Evolutionary conservation across 2,329 filamentous ascomycete genomes (phyloP), one percentile per base, ranked within the genome.

Genomic region (Penicillium sp.): DNA sequence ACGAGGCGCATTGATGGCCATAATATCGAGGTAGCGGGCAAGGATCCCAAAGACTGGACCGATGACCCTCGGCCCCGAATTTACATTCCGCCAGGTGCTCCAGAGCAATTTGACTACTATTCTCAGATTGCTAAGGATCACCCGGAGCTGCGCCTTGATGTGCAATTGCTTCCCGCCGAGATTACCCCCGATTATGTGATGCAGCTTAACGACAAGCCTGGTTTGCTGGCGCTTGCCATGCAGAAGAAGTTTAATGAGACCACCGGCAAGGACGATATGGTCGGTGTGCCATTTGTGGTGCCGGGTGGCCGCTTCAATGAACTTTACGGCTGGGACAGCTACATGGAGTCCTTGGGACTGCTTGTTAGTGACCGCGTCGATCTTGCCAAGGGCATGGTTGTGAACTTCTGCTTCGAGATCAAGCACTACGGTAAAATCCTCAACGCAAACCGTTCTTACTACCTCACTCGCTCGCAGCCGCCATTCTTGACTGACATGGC

Each of bases 401-500:
- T 84, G 65, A 96, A 99, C 77, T 97, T 97, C 73, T 95, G 91
- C 73, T 99, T 99, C 79, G 96, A 91, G 76, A 97, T 99, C 74
- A 88, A 92, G 72, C 93, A 99, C 75, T 99, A 99, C 71, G 93
- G 92, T 67, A 99, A 97, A 79, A 96, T 99, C 56, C 84, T 97
- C 61, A 99, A 99, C 74, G 94, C 94, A 48, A 99, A 94, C 53
- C 85, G 94, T 34, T 92, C 92, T 1, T 99, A 99, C 79, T 99
- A 99, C 70, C 85, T 99, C 14, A 88, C 86, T 60, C 88, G 94
- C 54, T 97, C 94, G 2, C 94, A 99, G 74, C 94, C 94, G 2
- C 94, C 94, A 0, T 97, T 99, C 77, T 79, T 99, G 53, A 99
- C 94, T 1, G 94, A 99, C 73, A 97, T 99, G 92, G 89, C 93